phyloP scores from a whole-genome alignment of 345 rosid species.

The Microthlaspi erraticum region DNA sequence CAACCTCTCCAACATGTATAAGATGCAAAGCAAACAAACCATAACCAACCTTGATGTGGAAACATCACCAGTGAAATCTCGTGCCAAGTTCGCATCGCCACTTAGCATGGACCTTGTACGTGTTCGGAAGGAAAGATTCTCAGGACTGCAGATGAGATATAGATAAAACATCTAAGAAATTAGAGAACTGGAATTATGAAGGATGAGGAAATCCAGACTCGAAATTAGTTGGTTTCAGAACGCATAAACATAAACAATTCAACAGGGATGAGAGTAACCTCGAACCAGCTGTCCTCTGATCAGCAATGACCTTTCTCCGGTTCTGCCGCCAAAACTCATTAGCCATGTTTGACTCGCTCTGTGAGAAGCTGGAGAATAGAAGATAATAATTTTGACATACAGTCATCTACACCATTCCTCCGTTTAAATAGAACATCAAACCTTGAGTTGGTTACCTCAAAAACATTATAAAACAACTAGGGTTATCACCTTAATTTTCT shows the following conservation, averaged over 20 bases:
- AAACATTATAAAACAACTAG: constrained; percentile 19
- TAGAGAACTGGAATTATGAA: constrained; percentile 17
- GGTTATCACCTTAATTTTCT: constrained; percentile 70
- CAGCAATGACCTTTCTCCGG: constrained; percentile 88
- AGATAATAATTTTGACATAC: constrained; percentile 30
- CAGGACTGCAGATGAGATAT: constrained; percentile 69
- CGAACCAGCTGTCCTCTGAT: constrained; percentile 94
- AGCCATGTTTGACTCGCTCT: constrained; percentile 94
- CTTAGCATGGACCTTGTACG: constrained; percentile 84
- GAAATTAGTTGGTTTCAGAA: constrained; percentile 18
- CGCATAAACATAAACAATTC: constrained; percentile 27
- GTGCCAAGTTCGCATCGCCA: constrained; percentile 66
- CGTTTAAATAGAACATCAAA: constrained; percentile 14
- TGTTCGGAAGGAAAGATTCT: constrained; percentile 79
- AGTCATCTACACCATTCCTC: constrained; percentile 12
- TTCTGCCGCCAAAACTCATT: constrained; percentile 84
- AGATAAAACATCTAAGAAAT: neutral
- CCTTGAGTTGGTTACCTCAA: constrained; percentile 7
- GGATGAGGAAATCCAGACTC: constrained; percentile 10
- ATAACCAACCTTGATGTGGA: constrained; percentile 70
- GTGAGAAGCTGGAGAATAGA: constrained; percentile 64
- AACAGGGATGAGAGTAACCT: constrained; percentile 61
- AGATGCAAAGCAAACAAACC: neutral
- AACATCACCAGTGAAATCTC: constrained; percentile 66
- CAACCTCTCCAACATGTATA: constrained; percentile 9